phyloP scores from a whole-genome alignment of 140 eudicot species.

The Stevia rebaudiana region DNA sequence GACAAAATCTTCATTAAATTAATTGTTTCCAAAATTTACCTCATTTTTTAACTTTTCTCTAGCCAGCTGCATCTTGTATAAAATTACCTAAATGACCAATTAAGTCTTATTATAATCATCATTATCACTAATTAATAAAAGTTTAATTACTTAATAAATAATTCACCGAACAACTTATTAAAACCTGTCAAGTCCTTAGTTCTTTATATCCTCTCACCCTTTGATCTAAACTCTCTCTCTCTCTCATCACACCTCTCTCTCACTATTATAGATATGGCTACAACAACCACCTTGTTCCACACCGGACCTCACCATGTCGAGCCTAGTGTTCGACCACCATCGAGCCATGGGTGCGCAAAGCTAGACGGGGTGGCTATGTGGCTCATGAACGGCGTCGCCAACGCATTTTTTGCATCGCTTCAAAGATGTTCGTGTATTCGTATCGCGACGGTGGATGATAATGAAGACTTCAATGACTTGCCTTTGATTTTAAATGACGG shows the following conservation, averaged over 20 bases:
- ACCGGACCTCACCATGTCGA: constrained; percentile 22
- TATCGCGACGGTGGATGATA: constrained; percentile 63
- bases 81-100: constrained; percentile 23
- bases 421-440: constrained; percentile 85
- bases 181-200: constrained; percentile 20
- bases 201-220: constrained; percentile 20
- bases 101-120: constrained; percentile 12
- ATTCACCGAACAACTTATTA: constrained; percentile 19
- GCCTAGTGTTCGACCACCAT: constrained; percentile 35
- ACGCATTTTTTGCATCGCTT: constrained; percentile 78
- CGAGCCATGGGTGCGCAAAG: constrained; percentile 45
- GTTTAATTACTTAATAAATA: too few relatives aligned
- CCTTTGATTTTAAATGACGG: constrained; percentile 62
- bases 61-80: constrained; percentile 4
- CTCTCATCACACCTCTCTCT: constrained; percentile 7
- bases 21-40: constrained; percentile 12
- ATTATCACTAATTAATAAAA: background rate
- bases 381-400: constrained; percentile 66
- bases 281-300: constrained; percentile 47
- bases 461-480: constrained; percentile 51
- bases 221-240: too few relatives aligned
- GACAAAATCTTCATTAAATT: background rate
- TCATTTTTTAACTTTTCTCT: background rate
- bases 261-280: constrained; percentile 29
- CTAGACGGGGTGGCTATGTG: constrained; percentile 84